phyloP scores from a whole-genome alignment of 1,284 basidiomycete species.

The Boletellus dicymbophilus region DNA sequence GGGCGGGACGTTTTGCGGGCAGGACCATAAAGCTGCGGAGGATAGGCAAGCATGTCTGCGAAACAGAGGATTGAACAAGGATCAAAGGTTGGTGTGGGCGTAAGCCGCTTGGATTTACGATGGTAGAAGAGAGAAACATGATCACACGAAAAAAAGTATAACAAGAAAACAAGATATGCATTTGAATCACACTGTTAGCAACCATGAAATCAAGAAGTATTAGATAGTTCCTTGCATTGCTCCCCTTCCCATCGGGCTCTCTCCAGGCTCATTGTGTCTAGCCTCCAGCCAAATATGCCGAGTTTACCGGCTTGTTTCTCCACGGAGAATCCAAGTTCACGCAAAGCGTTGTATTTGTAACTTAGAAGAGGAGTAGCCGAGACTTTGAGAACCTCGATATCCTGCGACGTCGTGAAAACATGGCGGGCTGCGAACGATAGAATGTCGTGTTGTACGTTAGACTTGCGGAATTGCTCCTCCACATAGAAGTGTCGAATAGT shows the following conservation, averaged over 20 bases:
- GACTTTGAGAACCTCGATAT: conserved; percentile 47
- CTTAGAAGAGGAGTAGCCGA: conserved; percentile 50
- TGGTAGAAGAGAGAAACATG: conserved; percentile 39
- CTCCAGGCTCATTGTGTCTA: conserved; percentile 30
- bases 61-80: conserved; percentile 64
- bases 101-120: conserved; percentile 23
- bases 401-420: conserved; percentile 50
- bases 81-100: conserved; percentile 49
- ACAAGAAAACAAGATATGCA: neutral
- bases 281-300: conserved; percentile 58
- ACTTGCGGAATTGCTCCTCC: conserved; percentile 59
- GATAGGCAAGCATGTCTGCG: conserved; percentile 63
- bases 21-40: conserved; percentile 46
- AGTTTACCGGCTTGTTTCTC: conserved; percentile 44
- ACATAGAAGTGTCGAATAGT: conserved; percentile 79
- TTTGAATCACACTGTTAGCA: neutral
- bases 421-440: conserved; percentile 57
- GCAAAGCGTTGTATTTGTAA: conserved; percentile 51
- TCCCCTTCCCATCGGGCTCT: conserved; percentile 26
- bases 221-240: conserved; percentile 6
- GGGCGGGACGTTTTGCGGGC: conserved; percentile 26
- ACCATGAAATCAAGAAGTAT: conserved; percentile 11
- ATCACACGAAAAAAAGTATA: conserved; percentile 21
- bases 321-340: conserved; percentile 51
- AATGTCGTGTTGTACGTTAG: conserved; percentile 66